A percentile compares a stretch with the other conserved stretches of the same genome.
Evolutionary conservation across 2,329 filamentous ascomycete species (phyloP).

Genomic region (Cytospora schulzeri): DNA sequence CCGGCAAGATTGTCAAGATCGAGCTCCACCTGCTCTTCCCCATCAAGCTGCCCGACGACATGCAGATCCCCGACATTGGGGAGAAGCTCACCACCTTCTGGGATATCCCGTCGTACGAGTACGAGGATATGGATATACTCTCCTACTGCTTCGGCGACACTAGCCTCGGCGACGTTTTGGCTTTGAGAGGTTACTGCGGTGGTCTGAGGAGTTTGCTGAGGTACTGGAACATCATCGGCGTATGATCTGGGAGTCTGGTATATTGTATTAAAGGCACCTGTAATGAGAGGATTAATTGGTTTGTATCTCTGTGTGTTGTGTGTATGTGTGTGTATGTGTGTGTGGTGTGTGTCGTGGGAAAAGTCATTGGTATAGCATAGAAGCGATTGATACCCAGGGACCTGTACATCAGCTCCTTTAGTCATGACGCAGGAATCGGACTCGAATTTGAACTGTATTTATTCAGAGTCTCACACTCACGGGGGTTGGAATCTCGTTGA

Average conservation of each 20-base stretch:
- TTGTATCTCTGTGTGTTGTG: background rate
- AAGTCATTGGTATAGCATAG: constrained; percentile 18
- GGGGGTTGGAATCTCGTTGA: background rate
- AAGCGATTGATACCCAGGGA: constrained; percentile 25
- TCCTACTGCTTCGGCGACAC: constrained; percentile 25
- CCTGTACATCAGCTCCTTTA: background rate
- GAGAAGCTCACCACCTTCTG: constrained; percentile 20
- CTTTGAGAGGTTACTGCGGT: constrained; percentile 25
- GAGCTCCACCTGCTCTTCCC: constrained; percentile 28
- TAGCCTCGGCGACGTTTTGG: constrained; percentile 12
- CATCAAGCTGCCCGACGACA: constrained; percentile 24
- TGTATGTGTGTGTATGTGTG: background rate
- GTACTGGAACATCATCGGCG: constrained; percentile 23
- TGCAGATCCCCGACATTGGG: constrained; percentile 22
- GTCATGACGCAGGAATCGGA: background rate
- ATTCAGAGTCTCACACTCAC: too few species aligned
- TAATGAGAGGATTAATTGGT: background rate
- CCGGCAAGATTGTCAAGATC: constrained; percentile 16
- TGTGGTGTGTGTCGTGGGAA: background rate
- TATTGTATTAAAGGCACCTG: background rate
- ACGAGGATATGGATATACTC: constrained; percentile 24
- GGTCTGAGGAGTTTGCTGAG: constrained; percentile 24
- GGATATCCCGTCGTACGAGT: constrained; percentile 23
- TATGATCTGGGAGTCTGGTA: constrained; percentile 7
- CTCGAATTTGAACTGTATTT: too few species aligned